Percentiles rank a stretch among this genome's conserved stretches.
phyloP scores from a whole-genome alignment of 225 moss, liverwort and hornwort species.

The Bryoerythrophyllum caledonicum region DNA sequence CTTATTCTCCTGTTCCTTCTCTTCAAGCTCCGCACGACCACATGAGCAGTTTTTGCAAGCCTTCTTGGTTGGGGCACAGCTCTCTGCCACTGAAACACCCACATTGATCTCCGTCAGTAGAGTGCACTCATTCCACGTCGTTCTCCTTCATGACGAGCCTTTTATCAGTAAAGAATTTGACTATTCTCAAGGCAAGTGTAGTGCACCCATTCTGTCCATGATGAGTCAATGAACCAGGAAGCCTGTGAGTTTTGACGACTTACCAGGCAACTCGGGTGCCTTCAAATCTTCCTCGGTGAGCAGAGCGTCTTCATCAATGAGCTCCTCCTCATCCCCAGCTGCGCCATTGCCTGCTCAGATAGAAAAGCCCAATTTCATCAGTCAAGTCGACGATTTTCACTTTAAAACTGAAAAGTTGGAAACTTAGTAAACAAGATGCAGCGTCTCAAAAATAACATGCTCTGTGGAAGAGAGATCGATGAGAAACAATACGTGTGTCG shows the following conservation, averaged over 20 bases:
- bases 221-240: neutral
- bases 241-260: neutral
- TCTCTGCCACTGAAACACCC: conserved; percentile 61
- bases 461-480: neutral
- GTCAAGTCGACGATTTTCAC: neutral
- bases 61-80: conserved; percentile 83
- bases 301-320: conserved; percentile 89
- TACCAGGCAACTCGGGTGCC: conserved; percentile 61
- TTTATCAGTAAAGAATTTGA: too few species aligned
- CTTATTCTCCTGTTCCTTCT: conserved; percentile 57
- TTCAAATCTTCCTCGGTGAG: conserved; percentile 91
- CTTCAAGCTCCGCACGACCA: conserved; percentile 88
- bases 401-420: neutral
- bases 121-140: neutral
- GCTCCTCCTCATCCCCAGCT: conserved; percentile 69
- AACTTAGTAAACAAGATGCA: neutral
- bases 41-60: conserved; percentile 98
- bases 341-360: conserved; percentile 29
- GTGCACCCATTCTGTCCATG: neutral
- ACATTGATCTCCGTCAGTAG: neutral
- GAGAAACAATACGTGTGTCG: neutral
- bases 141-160: neutral
- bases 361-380: neutral
- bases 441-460: neutral
- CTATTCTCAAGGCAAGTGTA: neutral